Evolutionary conservation across 768 basidiomycete species (phyloP).

Genomic region (Russula foetens): DNA sequence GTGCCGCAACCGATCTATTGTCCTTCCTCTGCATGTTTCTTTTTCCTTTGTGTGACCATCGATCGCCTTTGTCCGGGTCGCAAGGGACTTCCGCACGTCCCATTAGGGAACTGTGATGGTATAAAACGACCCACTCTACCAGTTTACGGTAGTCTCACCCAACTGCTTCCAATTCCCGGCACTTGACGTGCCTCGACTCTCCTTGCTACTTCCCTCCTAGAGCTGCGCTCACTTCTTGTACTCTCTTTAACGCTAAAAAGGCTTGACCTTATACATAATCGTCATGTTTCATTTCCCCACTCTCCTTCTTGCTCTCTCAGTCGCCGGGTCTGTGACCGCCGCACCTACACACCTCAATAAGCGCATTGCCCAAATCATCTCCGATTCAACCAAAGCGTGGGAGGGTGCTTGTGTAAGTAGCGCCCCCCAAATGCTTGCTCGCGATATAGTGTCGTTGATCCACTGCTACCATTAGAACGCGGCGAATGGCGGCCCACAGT

Average conservation of each 20-base stretch:
- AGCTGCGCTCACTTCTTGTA: constrained; percentile 10
- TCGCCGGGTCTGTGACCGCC: constrained; percentile 28
- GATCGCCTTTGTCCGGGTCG: neutral
- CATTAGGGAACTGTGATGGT: neutral
- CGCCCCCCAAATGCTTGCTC: neutral
- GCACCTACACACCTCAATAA: constrained; percentile 31
- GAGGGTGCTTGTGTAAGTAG: constrained; percentile 40
- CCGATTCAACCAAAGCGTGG: constrained; percentile 36
- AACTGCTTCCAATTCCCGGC: neutral
- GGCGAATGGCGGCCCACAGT: constrained; percentile 49
- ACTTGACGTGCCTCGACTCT: constrained; percentile 7
- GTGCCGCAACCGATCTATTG: neutral
- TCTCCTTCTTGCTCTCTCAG: constrained; percentile 28
- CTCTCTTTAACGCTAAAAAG: neutral
- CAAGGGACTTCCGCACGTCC: neutral
- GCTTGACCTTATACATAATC: neutral
- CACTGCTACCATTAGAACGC: constrained; percentile 29
- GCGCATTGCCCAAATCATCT: constrained; percentile 40
- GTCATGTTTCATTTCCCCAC: constrained; percentile 30
- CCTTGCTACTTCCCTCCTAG: neutral
- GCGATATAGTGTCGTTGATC: neutral
- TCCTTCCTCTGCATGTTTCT: neutral
- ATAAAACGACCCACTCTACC: neutral
- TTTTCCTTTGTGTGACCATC: neutral
- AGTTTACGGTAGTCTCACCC: neutral